phyloP scores from a whole-genome alignment of 2,329 filamentous ascomycete species.

The Xylariaceae sp. region DNA sequence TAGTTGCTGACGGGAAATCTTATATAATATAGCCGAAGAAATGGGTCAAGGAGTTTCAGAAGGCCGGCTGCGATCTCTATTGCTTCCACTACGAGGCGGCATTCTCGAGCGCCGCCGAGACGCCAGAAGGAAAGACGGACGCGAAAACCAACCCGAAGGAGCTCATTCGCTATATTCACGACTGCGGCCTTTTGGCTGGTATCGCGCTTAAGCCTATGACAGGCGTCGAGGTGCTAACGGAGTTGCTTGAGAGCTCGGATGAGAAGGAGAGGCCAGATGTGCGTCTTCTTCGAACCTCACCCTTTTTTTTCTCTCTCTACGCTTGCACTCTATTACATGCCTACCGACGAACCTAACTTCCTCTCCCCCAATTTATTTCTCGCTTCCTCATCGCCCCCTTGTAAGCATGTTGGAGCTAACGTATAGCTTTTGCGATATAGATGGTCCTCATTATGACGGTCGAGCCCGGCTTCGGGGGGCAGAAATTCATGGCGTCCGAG shows the following conservation, averaged over 20 bases:
- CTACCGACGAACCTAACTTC: neutral
- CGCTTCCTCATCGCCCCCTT: neutral
- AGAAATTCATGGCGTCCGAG: constrained; percentile 97
- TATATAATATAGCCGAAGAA: constrained; percentile 76
- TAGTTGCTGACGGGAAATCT: too few relatives aligned
- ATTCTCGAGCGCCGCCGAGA: constrained; percentile 83
- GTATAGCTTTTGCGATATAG: constrained; percentile 52
- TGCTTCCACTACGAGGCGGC: constrained; percentile 99
- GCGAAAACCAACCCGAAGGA: constrained; percentile 81
- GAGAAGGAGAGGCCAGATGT: constrained; percentile 87
- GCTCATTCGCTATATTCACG: constrained; percentile 89
- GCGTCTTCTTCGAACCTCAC: constrained; percentile 53
- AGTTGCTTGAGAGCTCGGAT: constrained; percentile 77
- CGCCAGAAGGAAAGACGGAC: constrained; percentile 72
- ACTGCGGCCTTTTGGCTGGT: constrained; percentile 84
- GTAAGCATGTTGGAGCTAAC: neutral
- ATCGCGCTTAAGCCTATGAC: constrained; percentile 96
- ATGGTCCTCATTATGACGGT: constrained; percentile 99
- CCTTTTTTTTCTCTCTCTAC: neutral
- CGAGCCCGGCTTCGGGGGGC: constrained; percentile 94
- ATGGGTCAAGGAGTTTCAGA: constrained; percentile 96
- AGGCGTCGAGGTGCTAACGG: constrained; percentile 88
- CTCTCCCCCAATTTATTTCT: neutral
- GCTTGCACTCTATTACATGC: neutral
- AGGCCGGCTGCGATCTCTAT: constrained; percentile 96